phyloP scores from a whole-genome alignment of 1,284 basidiomycete species.

The Tilletiopsis washingtonensis region DNA sequence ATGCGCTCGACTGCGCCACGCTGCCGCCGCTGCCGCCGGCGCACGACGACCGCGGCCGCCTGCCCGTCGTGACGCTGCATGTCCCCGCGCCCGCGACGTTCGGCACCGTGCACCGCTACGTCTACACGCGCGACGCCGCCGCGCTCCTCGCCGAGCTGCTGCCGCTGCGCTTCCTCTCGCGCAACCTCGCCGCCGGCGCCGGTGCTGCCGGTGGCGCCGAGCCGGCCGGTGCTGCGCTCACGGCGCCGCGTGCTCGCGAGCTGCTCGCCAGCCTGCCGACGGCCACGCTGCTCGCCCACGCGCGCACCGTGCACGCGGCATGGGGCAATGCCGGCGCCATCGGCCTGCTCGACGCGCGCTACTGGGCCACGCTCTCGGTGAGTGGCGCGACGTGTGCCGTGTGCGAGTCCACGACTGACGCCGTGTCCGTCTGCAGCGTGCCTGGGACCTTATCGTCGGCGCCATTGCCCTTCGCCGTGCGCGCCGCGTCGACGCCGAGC shows the following conservation, averaged over 20 bases:
- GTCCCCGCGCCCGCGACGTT: slow-evolving; percentile 5
- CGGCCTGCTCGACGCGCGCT: slow-evolving; percentile 4
- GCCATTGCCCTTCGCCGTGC: not conserved
- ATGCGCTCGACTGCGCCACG: slow-evolving; percentile 11
- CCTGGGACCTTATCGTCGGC: slow-evolving; percentile 8
- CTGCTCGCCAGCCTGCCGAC: slow-evolving; percentile 2
- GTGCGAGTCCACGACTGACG: too few species aligned
- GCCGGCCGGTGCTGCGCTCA: not conserved
- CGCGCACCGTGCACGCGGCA: slow-evolving; percentile 3
- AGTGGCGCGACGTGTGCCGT: too few species aligned
- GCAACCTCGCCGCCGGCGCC: not conserved
- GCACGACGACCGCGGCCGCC: not conserved
- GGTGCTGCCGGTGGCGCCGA: not conserved
- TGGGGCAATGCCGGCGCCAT: slow-evolving; percentile 14
- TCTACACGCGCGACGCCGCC: slow-evolving; percentile 7
- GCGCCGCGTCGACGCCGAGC: not conserved
- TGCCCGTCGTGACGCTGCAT: slow-evolving; percentile 5
- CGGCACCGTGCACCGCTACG: slow-evolving; percentile 5
- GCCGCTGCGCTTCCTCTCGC: slow-evolving; percentile 4
- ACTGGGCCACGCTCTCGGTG: slow-evolving; percentile 6
- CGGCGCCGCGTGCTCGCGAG: not conserved
- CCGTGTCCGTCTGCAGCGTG: too few species aligned
- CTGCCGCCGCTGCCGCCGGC: slow-evolving; percentile 1
- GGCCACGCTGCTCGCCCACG: not conserved
- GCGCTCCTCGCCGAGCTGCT: slow-evolving; percentile 4